These are phyloP conservation scores for Sordariomycetes sp. DNA, from an alignment of 2,329 filamentous ascomycete genomes.

Conservation along the genomic window DNA sequence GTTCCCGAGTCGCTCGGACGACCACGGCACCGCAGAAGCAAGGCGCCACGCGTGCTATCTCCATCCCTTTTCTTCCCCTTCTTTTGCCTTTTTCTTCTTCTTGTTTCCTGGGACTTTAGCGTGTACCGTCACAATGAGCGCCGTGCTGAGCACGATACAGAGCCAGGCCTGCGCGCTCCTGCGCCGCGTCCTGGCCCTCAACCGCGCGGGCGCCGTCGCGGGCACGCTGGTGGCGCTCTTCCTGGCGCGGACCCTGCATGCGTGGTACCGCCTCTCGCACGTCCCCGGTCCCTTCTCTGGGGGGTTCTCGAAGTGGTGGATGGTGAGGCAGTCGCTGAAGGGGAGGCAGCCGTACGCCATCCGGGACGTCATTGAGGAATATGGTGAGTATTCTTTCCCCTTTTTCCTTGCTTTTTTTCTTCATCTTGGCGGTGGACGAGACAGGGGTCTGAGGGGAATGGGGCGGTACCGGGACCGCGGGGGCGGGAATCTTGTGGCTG, in stretches of 20 bases:
- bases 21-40: background rate
- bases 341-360: background rate
- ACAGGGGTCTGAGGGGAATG: too few relatives aligned
- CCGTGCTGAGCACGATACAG: background rate
- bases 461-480: background rate
- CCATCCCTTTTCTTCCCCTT: background rate
- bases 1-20: background rate
- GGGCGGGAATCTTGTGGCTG: background rate
- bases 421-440: background rate
- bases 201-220: background rate
- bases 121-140: background rate
- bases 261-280: slow-evolving; percentile 19
- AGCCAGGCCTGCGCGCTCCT: background rate
- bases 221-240: background rate
- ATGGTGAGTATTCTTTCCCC: background rate
- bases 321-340: slow-evolving; percentile 5
- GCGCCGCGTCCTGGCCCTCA: background rate
- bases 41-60: background rate
- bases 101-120: background rate
- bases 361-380: background rate
- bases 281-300: slow-evolving; percentile 19
- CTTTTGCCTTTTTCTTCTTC: background rate
- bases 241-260: background rate
- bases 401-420: slow-evolving; percentile 3
- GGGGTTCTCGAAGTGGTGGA: slow-evolving; percentile 13